Evolutionary conservation across 306 rosid genomes (phyloP).

Genomic region (Sophora flavescens): DNA sequence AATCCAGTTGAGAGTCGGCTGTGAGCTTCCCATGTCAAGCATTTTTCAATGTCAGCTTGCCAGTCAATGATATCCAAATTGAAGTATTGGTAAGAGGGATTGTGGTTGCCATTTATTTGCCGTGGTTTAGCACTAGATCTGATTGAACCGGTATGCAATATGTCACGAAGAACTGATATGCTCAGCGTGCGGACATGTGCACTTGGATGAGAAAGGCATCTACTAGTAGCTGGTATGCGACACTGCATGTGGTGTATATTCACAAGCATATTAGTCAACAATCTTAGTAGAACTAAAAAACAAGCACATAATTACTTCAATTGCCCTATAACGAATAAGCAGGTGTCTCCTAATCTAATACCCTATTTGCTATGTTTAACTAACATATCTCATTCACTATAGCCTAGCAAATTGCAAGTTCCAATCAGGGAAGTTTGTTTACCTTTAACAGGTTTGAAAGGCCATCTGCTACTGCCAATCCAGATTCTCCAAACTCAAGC

Average conservation of each 20-base stretch:
- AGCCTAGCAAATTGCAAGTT: neutral
- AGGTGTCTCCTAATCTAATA: constrained; percentile 6
- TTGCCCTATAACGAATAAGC: neutral
- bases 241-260: constrained; percentile 64
- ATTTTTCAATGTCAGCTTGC: constrained; percentile 83
- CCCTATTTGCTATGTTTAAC: constrained; percentile 14
- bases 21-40: constrained; percentile 93
- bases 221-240: constrained; percentile 82
- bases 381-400: constrained; percentile 18
- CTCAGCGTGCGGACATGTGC: constrained; percentile 91
- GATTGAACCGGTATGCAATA: constrained; percentile 68
- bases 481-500: constrained; percentile 90
- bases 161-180: constrained; percentile 90
- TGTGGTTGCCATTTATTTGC: constrained; percentile 55
- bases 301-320: neutral
- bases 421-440: constrained; percentile 30
- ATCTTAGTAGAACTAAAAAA: neutral
- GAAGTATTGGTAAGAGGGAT: constrained; percentile 63
- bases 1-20: constrained; percentile 73
- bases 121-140: constrained; percentile 58
- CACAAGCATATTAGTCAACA: constrained; percentile 40
- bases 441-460: constrained; percentile 92
- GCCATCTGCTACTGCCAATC: constrained; percentile 91
- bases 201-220: constrained; percentile 92
- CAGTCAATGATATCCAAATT: constrained; percentile 72